Percentiles rank a stretch among this genome's conserved stretches.
Conservation (phyloP, 768 basidiomycete species). For the Auriculariales sp. region DNA sequence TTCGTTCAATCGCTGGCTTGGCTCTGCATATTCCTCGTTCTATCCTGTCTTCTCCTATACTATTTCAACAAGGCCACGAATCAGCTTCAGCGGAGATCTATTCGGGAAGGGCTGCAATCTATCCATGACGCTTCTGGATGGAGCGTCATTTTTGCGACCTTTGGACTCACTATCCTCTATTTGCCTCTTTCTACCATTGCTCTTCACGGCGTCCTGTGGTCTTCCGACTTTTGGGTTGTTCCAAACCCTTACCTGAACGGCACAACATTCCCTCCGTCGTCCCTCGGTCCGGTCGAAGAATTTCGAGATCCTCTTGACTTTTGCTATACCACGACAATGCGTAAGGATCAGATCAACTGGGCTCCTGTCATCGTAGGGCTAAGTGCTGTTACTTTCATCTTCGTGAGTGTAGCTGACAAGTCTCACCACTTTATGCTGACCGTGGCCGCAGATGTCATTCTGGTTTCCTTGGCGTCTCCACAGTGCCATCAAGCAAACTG, state of each 20-base stretch:
- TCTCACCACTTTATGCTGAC: background rate
- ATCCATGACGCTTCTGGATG: slow-evolving; percentile 27
- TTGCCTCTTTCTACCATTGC: slow-evolving; percentile 68
- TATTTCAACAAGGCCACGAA: slow-evolving; percentile 38
- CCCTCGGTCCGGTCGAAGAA: slow-evolving; percentile 40
- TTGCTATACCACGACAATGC: slow-evolving; percentile 72
- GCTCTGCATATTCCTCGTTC: slow-evolving; percentile 39
- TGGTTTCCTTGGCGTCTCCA: slow-evolving; percentile 58
- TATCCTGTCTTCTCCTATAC: slow-evolving; percentile 40
- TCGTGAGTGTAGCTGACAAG: slow-evolving; percentile 25
- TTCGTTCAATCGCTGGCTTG: slow-evolving; percentile 44
- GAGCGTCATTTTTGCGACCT: slow-evolving; percentile 45
- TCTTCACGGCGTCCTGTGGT: slow-evolving; percentile 64
- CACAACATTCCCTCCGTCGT: slow-evolving; percentile 34
- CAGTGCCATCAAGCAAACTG: slow-evolving; percentile 36
- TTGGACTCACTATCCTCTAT: slow-evolving; percentile 54
- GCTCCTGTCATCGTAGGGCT: slow-evolving; percentile 49
- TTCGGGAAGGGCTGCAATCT: slow-evolving; percentile 37
- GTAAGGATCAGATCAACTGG: slow-evolving; percentile 50
- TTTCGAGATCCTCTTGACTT: slow-evolving; percentile 54
- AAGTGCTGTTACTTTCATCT: slow-evolving; percentile 32
- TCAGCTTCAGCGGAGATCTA: slow-evolving; percentile 30
- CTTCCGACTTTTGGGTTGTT: slow-evolving; percentile 60
- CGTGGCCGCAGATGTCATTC: slow-evolving; percentile 56
- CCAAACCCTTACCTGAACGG: slow-evolving; percentile 52